These are phyloP conservation scores for Holtermanniella nyarrowii DNA, from an alignment of 768 basidiomycete genomes.

Conservation along the genomic window DNA sequence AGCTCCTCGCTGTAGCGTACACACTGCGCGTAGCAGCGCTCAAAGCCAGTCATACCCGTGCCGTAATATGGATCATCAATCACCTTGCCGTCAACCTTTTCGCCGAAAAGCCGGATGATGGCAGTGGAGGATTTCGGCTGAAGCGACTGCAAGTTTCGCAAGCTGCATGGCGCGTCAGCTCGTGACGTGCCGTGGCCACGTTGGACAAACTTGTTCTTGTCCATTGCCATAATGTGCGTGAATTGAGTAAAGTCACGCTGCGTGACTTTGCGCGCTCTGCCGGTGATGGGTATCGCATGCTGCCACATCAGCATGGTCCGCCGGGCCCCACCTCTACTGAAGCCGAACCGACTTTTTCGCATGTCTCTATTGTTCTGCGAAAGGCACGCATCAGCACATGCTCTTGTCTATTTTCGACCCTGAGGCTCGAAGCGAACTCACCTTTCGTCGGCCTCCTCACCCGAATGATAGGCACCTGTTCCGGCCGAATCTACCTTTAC, in stretches of 20 bases:
- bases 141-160: conserved; percentile 24
- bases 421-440: conserved; percentile 30
- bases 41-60: conserved; percentile 61
- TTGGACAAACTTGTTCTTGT: conserved; percentile 60
- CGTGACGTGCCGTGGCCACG: conserved; percentile 35
- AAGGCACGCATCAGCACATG: conserved; percentile 7
- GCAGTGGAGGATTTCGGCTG: conserved; percentile 24
- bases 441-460: conserved; percentile 76
- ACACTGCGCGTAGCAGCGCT: conserved; percentile 68
- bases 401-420: not conserved
- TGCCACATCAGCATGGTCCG: conserved; percentile 35
- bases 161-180: conserved; percentile 10
- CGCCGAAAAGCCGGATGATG: conserved; percentile 31
- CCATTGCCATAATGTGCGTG: conserved; percentile 78
- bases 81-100: conserved; percentile 40
- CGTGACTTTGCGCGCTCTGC: conserved; percentile 57
- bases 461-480: conserved; percentile 72
- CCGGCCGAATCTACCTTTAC: conserved; percentile 73
- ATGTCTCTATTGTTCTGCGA: conserved; percentile 57
- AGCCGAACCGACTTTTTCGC: conserved; percentile 51
- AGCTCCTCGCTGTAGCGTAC: conserved; percentile 64
- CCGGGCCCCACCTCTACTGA: not conserved
- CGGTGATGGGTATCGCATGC: conserved; percentile 63
- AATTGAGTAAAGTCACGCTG: conserved; percentile 61
- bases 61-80: conserved; percentile 78